Evolutionary conservation across 768 basidiomycete species (phyloP).

Genomic region (Dioszegia aurantiaca): DNA sequence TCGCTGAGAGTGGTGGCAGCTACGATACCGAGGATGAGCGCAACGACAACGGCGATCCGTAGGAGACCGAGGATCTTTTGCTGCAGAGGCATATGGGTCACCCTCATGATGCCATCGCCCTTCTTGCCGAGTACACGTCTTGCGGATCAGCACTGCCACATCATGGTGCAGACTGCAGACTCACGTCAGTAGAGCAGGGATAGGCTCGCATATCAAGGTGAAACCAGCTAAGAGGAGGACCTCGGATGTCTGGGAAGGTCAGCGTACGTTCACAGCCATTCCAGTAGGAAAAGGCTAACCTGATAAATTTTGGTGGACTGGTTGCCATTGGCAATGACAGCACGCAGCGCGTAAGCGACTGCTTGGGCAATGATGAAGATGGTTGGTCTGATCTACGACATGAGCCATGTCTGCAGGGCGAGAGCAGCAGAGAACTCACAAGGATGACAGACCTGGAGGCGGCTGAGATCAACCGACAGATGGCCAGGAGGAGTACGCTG

Average conservation of each 20-base stretch:
- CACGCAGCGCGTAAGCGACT: background rate
- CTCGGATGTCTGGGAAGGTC: background rate
- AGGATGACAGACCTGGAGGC: background rate
- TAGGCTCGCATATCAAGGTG: constrained; percentile 3
- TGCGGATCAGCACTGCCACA: background rate
- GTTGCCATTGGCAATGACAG: constrained; percentile 1
- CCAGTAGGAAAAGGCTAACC: background rate
- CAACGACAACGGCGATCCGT: background rate
- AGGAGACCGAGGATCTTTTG: background rate
- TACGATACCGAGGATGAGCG: background rate
- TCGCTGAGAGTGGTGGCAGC: background rate
- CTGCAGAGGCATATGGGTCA: background rate
- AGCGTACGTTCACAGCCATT: background rate
- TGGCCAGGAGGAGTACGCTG: too few relatives aligned
- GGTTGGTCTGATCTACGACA: background rate
- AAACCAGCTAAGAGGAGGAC: background rate
- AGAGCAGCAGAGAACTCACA: too few relatives aligned
- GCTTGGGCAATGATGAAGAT: background rate
- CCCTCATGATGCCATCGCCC: background rate
- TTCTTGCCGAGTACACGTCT: background rate
- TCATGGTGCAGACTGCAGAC: background rate
- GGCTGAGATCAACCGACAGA: too few relatives aligned
- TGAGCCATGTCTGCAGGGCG: background rate
- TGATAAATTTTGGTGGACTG: background rate
- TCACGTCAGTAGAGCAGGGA: constrained; percentile 3